Evolutionary conservation across 129 eudicot species (phyloP).

Genomic region (Heracleum sosnowskyi): DNA sequence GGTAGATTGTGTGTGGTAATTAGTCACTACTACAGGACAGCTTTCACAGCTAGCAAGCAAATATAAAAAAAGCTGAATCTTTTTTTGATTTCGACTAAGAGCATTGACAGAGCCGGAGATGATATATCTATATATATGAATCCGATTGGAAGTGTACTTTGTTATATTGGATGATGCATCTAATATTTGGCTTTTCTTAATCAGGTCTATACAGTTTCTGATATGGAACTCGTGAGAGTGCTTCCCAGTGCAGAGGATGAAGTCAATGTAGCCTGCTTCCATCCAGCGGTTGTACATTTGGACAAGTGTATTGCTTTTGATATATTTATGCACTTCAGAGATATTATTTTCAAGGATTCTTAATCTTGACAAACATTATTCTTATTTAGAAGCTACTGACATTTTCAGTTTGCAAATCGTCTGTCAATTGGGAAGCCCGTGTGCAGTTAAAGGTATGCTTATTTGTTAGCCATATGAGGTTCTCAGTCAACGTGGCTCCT

Average conservation of each 20-base stretch:
- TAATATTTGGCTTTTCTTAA: constrained; percentile 6
- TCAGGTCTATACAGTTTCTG: constrained; percentile 91
- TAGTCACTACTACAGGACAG: background rate
- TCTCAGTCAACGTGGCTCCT: background rate
- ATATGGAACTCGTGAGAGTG: constrained; percentile 98
- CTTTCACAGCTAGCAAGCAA: background rate
- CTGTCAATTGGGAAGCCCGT: background rate
- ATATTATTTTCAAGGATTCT: background rate
- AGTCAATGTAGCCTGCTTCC: constrained; percentile 97
- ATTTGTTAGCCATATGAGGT: background rate
- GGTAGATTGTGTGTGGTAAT: background rate
- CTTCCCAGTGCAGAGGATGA: constrained; percentile 99
- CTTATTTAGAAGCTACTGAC: background rate
- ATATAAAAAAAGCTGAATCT: background rate
- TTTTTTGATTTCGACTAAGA: background rate
- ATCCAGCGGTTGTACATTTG: constrained; percentile 52
- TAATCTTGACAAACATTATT: background rate
- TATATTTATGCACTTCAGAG: background rate
- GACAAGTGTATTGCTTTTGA: background rate
- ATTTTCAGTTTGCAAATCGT: background rate
- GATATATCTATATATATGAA: background rate
- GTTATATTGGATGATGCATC: background rate
- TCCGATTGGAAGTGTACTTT: background rate
- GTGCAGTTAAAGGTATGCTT: background rate
- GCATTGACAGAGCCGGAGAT: background rate